A percentile compares a stretch with the other conserved stretches of the same genome.
phyloP scores from a whole-genome alignment of 768 basidiomycete genomes.

The Xanthoconium stramineum region DNA sequence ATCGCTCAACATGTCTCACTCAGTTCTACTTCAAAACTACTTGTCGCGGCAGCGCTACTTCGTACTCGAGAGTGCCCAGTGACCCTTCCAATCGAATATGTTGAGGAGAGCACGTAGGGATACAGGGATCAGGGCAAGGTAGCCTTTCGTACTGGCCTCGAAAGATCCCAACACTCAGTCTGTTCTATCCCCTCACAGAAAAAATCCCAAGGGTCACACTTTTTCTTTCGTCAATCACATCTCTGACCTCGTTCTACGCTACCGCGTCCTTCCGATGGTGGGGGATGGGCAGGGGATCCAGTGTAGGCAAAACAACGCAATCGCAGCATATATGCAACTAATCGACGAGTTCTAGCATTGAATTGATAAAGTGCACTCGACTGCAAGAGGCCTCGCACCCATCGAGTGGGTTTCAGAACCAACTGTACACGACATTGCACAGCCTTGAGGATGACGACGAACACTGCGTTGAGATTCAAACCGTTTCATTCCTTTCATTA shows the following conservation, averaged over 20 bases:
- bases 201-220: not conserved
- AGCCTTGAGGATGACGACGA: conserved; percentile 18
- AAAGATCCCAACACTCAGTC: conserved; percentile 9
- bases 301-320: conserved; percentile 6
- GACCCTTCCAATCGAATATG: not conserved
- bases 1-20: conserved; percentile 22
- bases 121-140: conserved; percentile 28
- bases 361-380: not conserved
- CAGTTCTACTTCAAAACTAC: conserved; percentile 9
- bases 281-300: conserved; percentile 12
- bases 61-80: too few relatives aligned
- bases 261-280: conserved; percentile 21
- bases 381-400: not conserved
- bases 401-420: conserved; percentile 9
- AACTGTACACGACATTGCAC: conserved; percentile 19
- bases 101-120: not conserved
- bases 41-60: not conserved
- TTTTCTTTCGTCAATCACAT: not conserved
- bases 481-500: not conserved
- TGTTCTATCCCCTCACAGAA: not conserved
- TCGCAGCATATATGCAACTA: conserved; percentile 15
- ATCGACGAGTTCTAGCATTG: conserved; percentile 5
- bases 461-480: not conserved
- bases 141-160: conserved; percentile 9
- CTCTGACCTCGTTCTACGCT: not conserved